Conservation (phyloP, 2,329 filamentous ascomycete species). For the Aspergillus sp. region DNA sequence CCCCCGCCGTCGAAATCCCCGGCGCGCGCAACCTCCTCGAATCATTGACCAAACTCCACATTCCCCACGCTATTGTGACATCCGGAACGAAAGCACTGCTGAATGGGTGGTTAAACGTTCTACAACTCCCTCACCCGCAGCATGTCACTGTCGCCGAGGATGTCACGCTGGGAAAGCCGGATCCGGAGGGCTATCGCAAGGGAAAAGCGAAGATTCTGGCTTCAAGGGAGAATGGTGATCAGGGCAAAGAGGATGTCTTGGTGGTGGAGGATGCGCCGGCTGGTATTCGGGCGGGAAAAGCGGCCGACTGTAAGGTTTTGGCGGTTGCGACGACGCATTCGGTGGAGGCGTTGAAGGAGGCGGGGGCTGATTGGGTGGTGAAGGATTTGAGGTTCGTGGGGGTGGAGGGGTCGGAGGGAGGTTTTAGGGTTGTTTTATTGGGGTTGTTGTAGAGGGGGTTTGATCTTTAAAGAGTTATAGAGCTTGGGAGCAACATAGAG, state of each 20-base stretch:
- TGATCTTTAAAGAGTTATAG: no score
- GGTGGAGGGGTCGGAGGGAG: not conserved
- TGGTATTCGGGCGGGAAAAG: constrained; percentile 2
- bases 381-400: not conserved
- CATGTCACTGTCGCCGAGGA: constrained; percentile 6
- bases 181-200: constrained; percentile 9
- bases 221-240: not conserved
- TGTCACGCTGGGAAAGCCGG: constrained; percentile 6
- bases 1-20: constrained; percentile 4
- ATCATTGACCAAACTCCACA: not conserved
- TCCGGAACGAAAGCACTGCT: constrained; percentile 1
- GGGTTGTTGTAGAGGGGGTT: not conserved
- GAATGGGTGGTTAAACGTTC: constrained; percentile 1
- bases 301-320: not conserved
- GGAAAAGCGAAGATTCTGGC: not conserved
- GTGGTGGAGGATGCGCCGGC: constrained; percentile 7
- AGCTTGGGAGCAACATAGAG: not conserved
- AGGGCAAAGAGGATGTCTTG: not conserved
- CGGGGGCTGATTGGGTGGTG: constrained; percentile 6
- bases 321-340: constrained; percentile 4
- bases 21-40: constrained; percentile 6
- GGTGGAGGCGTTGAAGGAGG: constrained; percentile 1
- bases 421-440: not conserved
- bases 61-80: constrained; percentile 6
- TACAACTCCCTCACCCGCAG: constrained; percentile 4